Percentiles rank a stretch among this genome's conserved stretches.
These are phyloP conservation scores for Epichloe amarillans DNA, from an alignment of 2,329 filamentous ascomycete genomes.

Conservation along the genomic window DNA sequence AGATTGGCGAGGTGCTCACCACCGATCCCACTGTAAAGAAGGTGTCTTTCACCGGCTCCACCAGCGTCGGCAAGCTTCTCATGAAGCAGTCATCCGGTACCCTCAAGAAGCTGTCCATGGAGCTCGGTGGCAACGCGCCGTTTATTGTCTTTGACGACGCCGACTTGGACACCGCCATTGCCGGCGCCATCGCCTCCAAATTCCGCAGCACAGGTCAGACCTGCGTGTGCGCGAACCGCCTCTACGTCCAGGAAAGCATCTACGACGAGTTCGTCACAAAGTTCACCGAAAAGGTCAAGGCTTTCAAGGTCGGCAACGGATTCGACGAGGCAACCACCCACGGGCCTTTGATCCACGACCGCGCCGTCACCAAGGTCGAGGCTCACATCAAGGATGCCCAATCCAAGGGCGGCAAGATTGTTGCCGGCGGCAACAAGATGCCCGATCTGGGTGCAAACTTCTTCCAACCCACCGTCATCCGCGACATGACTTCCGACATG, in stretches of 20 bases:
- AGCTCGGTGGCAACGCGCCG: constrained; percentile 87
- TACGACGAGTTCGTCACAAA: constrained; percentile 61
- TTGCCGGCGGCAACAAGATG: constrained; percentile 62
- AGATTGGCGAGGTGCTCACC: constrained; percentile 65
- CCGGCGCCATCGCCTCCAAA: constrained; percentile 73
- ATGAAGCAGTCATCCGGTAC: constrained; percentile 83
- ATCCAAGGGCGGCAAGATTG: constrained; percentile 60
- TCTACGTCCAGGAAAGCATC: constrained; percentile 66
- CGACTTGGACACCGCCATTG: constrained; percentile 72
- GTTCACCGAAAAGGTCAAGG: constrained; percentile 58
- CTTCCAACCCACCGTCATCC: constrained; percentile 79
- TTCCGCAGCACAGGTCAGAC: constrained; percentile 94
- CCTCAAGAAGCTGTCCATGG: constrained; percentile 72
- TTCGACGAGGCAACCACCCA: constrained; percentile 61
- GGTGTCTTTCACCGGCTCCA: constrained; percentile 85
- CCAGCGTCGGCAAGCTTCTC: constrained; percentile 54
- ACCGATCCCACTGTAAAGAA: constrained; percentile 64
- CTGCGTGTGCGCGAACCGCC: constrained; percentile 78
- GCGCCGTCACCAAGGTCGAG: constrained; percentile 68
- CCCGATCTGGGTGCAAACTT: constrained; percentile 72
- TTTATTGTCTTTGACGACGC: constrained; percentile 97
- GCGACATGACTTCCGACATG: constrained; percentile 79
- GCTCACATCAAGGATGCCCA: constrained; percentile 69
- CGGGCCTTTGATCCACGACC: constrained; percentile 73
- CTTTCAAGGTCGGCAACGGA: constrained; percentile 64